Base-by-base conservation (phyloP, 2,329 filamentous ascomycete species). In the Alternaria sp. region DNA sequence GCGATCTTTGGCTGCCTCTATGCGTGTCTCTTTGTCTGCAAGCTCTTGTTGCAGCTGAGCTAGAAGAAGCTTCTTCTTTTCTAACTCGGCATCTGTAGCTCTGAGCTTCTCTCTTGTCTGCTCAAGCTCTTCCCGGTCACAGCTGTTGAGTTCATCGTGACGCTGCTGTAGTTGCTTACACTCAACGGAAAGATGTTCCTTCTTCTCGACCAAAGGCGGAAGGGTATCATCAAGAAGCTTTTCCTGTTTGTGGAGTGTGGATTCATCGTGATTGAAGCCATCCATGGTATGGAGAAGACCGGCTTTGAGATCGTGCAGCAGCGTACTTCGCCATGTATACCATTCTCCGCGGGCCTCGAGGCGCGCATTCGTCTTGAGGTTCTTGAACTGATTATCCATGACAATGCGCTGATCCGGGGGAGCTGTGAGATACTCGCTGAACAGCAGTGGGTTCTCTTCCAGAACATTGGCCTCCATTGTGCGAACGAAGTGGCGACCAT, bases 381-480 rank as follows among this genome's bases (percentile, higher is more conserved):
- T 97, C 77, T 96, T 95, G 82, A 99, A 95, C 74, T 98, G 93
- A 65, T 91, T 95, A 79, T 99, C 94, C 89, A 99, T 96, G 51
- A 96, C 84, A 3, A 87, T 80, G 71, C 91, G 93, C 73, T 96
- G 88, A 62, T 96, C 92, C 0, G 92, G 87, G 0, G 91, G 86
- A 26, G 94, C 94, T 9, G 89, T 88, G 63, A 96, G 87, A 74
- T 99, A 99, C 74, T 98, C 95, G 58, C 87, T 88, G 79, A 99
- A 97, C 1, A 99, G 83, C 0, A 92, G 87, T 8, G 95, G 95
- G 70, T 97, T 97, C 57, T 97, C 92, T 63, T 92, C 89, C 61
- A 91, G 88, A 0, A 93, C 96, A 72, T 96, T 92, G 0, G 85
- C 87, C 75, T 98, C 95, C 58, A 99, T 96, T 66, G 94, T 91